These are phyloP conservation scores for Peronosclerospora sorghi DNA, from an alignment of 352 stramenopile species.

Conservation along the genomic window DNA sequence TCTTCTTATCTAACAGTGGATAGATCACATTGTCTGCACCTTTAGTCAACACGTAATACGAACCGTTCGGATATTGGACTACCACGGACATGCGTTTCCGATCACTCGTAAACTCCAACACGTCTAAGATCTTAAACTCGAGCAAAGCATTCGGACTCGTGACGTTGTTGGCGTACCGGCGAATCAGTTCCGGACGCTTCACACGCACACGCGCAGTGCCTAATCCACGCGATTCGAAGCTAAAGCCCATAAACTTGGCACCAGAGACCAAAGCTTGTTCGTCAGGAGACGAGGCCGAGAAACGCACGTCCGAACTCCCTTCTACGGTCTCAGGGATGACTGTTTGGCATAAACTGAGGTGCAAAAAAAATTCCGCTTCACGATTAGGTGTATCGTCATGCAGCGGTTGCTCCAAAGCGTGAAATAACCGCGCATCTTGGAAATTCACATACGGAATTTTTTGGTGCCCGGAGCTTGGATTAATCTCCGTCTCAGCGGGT, in stretches of 20 bases:
- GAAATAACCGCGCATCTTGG: slow-evolving; percentile 42
- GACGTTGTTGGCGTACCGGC: slow-evolving; percentile 15
- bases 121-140: slow-evolving; percentile 82
- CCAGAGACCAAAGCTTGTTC: slow-evolving; percentile 84
- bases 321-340: slow-evolving; percentile 58
- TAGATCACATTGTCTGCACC: slow-evolving; percentile 91
- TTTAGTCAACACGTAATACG: slow-evolving; percentile 74
- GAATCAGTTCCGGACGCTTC: slow-evolving; percentile 19
- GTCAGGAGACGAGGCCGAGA: slow-evolving; percentile 77
- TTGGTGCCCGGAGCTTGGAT: slow-evolving; percentile 4
- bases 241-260: slow-evolving; percentile 71
- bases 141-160: slow-evolving; percentile 35
- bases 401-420: slow-evolving; percentile 23
- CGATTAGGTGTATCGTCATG: slow-evolving; percentile 17
- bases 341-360: slow-evolving; percentile 74
- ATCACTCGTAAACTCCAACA: slow-evolving; percentile 98
- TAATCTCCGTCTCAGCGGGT: slow-evolving; percentile 24
- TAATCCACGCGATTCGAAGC: slow-evolving; percentile 54
- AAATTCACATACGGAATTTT: slow-evolving; percentile 78
- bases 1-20: slow-evolving; percentile 46
- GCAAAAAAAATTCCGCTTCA: slow-evolving; percentile 77
- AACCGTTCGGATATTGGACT: slow-evolving; percentile 54
- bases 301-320: slow-evolving; percentile 38
- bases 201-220: slow-evolving; percentile 55
- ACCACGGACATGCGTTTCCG: slow-evolving; percentile 82